Evolutionary conservation across 192 early-diverging fungal genomes (phyloP), one percentile per base, ranked within the genome.

Genomic region (Coemansia sp.): DNA sequence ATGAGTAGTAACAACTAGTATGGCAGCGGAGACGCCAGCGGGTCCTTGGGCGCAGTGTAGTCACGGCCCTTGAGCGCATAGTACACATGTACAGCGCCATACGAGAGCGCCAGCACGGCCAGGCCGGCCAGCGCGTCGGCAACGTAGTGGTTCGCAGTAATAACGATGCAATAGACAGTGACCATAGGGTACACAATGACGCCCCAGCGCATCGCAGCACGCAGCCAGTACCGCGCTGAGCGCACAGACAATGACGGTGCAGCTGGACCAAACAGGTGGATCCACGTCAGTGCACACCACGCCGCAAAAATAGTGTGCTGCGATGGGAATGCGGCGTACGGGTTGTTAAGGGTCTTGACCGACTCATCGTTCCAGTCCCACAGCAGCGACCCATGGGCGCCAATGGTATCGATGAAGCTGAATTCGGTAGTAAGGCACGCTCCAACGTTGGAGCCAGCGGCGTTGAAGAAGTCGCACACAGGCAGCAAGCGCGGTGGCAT

Each of bases 321-420:
- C 45, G 72, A 75, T 23, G 78, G 78, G 60, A 81, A 81, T 22
- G 78, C 78, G 54, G 78, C 78, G 62, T 81, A 81, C 25, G 78
- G 78, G 73, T 81, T 81, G 78, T 81, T 81, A 58, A 81, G 73
- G 10, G 78, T 66, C 67, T 81, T 81, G 70, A 81, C 78, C 6
- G 78, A 75, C 69, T 75, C 73, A 69, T 81, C 78, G 69, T 81
- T 69, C 78, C 78, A 81, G 64, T 81, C 69, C 78, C 78, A 81
- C 59, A 81, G 78, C 65, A 81, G 69, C 65, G 78, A 81, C 64
- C 78, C 78, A 39, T 75, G 74, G 9, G 58, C 69, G 50, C 78
- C 73, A 38, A 81, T 81, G 22, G 78, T 69, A 53, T 81, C 78
- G 23, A 75, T 67, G 39, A 81, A 81, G 41, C 73, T 65, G 53